phyloP scores from a whole-genome alignment of 306 rosid species.

The Prunus dulcis region DNA sequence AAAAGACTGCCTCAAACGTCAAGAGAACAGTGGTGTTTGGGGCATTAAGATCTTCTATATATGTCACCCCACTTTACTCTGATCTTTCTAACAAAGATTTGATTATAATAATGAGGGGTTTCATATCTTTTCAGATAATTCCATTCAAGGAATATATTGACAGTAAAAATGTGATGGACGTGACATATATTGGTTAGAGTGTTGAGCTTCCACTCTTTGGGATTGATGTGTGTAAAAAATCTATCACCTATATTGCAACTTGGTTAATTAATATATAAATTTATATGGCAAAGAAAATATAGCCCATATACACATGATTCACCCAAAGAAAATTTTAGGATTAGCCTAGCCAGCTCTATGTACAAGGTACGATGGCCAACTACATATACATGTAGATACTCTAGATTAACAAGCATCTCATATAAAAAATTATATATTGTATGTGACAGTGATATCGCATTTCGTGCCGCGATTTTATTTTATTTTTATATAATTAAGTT shows the following conservation, averaged over 20 bases:
- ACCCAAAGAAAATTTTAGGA: too few relatives aligned
- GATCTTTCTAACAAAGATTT: slow-evolving; percentile 33
- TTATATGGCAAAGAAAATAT: too few relatives aligned
- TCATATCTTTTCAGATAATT: not conserved
- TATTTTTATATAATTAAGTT: too few relatives aligned
- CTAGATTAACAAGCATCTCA: too few relatives aligned
- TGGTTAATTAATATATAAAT: not conserved
- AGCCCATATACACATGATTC: too few relatives aligned
- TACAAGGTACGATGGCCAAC: too few relatives aligned
- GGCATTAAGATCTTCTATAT: not conserved
- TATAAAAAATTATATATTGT: too few relatives aligned
- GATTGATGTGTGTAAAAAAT: not conserved
- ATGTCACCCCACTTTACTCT: not conserved
- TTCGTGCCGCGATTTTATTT: too few relatives aligned
- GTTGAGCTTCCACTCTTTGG: not conserved
- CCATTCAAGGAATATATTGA: not conserved
- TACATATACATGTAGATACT: too few relatives aligned
- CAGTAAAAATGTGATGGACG: not conserved
- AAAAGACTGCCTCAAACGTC: slow-evolving; percentile 19
- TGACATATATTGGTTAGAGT: not conserved
- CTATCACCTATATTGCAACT: not conserved
- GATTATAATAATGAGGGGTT: slow-evolving; percentile 11
- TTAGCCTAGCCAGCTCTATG: too few relatives aligned
- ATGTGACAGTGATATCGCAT: too few relatives aligned
- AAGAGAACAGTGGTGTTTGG: slow-evolving; percentile 12